phyloP scores from a whole-genome alignment of 768 basidiomycete genomes.

The Trametes meyenii region DNA sequence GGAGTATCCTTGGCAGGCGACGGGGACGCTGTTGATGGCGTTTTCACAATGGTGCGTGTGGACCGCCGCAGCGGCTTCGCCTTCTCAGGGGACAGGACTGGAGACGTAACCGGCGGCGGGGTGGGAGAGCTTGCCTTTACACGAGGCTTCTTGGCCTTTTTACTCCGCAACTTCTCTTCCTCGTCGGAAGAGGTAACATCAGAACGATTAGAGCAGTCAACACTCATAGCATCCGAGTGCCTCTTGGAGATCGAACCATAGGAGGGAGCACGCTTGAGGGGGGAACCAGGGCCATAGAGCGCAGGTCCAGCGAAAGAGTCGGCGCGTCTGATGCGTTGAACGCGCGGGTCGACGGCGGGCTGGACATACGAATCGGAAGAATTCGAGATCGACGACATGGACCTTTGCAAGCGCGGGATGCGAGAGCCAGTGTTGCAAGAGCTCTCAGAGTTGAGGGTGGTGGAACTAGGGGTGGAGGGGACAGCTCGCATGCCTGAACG shows the following conservation, averaged over 20 bases:
- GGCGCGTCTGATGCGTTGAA: conserved; percentile 54
- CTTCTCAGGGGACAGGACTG: conserved; percentile 21
- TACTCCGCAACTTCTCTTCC: conserved; percentile 66
- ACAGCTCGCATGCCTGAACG: conserved; percentile 38
- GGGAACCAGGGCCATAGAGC: conserved; percentile 28
- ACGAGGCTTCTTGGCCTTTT: conserved; percentile 64
- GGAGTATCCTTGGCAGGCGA: conserved; percentile 26
- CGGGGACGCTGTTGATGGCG: conserved; percentile 14
- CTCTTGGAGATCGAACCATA: conserved; percentile 44
- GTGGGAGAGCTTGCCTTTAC: conserved; percentile 40
- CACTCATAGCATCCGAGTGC: conserved; percentile 34
- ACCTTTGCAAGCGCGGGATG: conserved; percentile 31
- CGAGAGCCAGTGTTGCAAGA: conserved; percentile 31
- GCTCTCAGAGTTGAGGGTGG: conserved; percentile 54
- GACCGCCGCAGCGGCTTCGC: conserved; percentile 25
- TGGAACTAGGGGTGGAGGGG: conserved; percentile 66
- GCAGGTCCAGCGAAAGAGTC: conserved; percentile 46
- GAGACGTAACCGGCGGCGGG: conserved; percentile 30
- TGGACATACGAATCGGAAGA: conserved; percentile 40
- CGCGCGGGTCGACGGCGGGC: conserved; percentile 45
- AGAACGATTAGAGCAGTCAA: conserved; percentile 30
- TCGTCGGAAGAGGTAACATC: conserved; percentile 64
- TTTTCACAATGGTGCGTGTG: conserved; percentile 21
- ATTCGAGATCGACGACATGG: conserved; percentile 45
- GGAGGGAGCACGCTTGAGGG: conserved; percentile 60